Evolutionary conservation across 2,329 filamentous ascomycete species (phyloP), one percentile per base, ranked within the genome.

Genomic region (Didymellaceae sp.): DNA sequence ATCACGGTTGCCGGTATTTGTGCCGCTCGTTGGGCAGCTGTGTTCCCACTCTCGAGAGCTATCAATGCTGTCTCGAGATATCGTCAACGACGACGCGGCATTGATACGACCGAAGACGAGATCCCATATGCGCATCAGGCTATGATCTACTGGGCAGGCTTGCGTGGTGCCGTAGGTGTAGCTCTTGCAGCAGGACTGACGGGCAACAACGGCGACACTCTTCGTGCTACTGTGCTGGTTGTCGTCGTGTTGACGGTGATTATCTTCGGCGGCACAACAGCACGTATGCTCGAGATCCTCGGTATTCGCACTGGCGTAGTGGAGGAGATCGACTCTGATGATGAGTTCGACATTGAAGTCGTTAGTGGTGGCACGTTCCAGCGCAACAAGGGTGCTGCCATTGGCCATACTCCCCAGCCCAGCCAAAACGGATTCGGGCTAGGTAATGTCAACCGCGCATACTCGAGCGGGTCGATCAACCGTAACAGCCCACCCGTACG

Each of bases 81-180:
- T 70, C 85, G 91, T 37, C 90, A 92, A 13, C 83, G 85, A 40
- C 85, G 90, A 39, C 83, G 87, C 45, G 91, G 91, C 18, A 53
- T 58, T 4, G 82, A 80, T 48, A 89, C 96, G 49, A 84, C 87
- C 5, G 84, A 85, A 13, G 94, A 97, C 73, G 94, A 97, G 73
- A 78, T 99, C 26, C 94, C 94, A 0, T 95, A 91, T 69, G 91
- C 90, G 62, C 96, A 97, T 74, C 94, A 97, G 74, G 91, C 89
- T n/a, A 97, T 99, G 94, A 84, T 99, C n/a, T 99, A 96, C 77
- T 99, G 94, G 94, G 94, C 94, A 13, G 94, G 94, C 20, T 81
- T 99, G 22, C 90, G 94, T 56, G 94, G 94, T 64, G 94, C 94
- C 37, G 94, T 99, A 62, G 94, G 94, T 49, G 94, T 99, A 26